Base-by-base conservation (phyloP, 371 early-diverging fungal species). In the Paraphysoderma sedebokerense region DNA sequence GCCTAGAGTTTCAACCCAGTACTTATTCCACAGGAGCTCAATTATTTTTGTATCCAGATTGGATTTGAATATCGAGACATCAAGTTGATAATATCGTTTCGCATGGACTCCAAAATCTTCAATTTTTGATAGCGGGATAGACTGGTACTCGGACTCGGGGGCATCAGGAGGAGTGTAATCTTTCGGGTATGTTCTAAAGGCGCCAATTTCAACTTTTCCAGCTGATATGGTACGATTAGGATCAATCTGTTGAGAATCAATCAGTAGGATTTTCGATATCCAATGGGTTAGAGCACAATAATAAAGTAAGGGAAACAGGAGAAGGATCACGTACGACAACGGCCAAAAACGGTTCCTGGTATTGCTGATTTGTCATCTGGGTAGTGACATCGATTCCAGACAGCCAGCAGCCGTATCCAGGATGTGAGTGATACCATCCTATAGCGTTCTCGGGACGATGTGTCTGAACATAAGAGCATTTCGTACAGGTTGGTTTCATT, bases 371-470 rank as follows among this genome's bases (percentile, higher is more conserved):
- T 33, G 86, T 62, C 79, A 79, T 85, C 60, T 97, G 96, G 12
- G 98, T 97, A 45, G 73, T 71, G 23, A 95, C 95, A 58, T 97
- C 98, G 57, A 97, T 95, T 23, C 98, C 96, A 6, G 95, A 93
- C 45, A 97, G 71, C 98, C 98, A 97, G 65, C 96, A 95, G 2
- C 96, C 95, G 57, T 95, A 97, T 13, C 98, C 98, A 17, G 98
- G 98, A 66, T 97, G 98, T 34, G 83, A 82, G 60, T 97, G 98
- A 68, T 97, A 97, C 98, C 98, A 97, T 2, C 98, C 98, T 56
- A 95, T 74, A 3, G 76, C 88, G 58, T 93, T 88, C 56, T 97
- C 98, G 5, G 82, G 57, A 30, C 92, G 73, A 5, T 91, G 93
- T n/a, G 87, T 82, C 80, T 85, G 60, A 28, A 19, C 27, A 58